Evolutionary conservation across 805 yeast genomes (phyloP).

Genomic region (Starmerella floricola): DNA sequence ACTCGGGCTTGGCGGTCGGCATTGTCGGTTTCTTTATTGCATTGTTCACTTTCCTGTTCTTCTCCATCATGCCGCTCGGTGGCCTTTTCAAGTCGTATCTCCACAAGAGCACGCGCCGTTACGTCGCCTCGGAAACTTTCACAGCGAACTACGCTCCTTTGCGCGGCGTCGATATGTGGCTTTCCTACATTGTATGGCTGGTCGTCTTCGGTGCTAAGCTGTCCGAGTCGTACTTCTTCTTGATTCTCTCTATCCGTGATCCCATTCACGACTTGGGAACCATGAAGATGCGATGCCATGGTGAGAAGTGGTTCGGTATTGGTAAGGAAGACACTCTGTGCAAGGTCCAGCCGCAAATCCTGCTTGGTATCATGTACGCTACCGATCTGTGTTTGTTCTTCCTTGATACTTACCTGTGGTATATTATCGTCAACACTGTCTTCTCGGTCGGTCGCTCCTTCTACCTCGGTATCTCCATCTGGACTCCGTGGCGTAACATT

Average conservation of each 20-base stretch:
- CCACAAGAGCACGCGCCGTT: constrained; percentile 74
- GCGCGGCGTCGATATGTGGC: constrained; percentile 84
- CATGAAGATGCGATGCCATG: constrained; percentile 83
- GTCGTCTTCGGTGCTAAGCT: constrained; percentile 81
- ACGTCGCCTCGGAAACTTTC: constrained; percentile 87
- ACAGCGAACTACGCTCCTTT: constrained; percentile 82
- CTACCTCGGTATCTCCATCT: constrained; percentile 95
- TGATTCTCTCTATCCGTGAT: constrained; percentile 81
- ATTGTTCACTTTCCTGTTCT: constrained; percentile 68
- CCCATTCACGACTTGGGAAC: constrained; percentile 83
- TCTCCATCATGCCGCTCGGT: constrained; percentile 91
- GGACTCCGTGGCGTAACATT: constrained; percentile 99
- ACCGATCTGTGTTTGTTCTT: constrained; percentile 92
- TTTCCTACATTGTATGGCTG: constrained; percentile 86
- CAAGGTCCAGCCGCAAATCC: constrained; percentile 74
- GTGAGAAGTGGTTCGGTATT: constrained; percentile 78
- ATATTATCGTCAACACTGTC: constrained; percentile 84
- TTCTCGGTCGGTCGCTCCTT: constrained; percentile 96
- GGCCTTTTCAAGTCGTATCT: constrained; percentile 88
- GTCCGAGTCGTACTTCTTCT: constrained; percentile 81
- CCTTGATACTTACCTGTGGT: constrained; percentile 98
- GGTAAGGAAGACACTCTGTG: constrained; percentile 43
- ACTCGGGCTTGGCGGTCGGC: constrained; percentile 63
- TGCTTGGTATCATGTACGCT: constrained; percentile 81
- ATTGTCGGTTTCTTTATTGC: constrained; percentile 86